Evolutionary conservation across 352 stramenopile species (phyloP).

Genomic region (Globisporangium alternatum): DNA sequence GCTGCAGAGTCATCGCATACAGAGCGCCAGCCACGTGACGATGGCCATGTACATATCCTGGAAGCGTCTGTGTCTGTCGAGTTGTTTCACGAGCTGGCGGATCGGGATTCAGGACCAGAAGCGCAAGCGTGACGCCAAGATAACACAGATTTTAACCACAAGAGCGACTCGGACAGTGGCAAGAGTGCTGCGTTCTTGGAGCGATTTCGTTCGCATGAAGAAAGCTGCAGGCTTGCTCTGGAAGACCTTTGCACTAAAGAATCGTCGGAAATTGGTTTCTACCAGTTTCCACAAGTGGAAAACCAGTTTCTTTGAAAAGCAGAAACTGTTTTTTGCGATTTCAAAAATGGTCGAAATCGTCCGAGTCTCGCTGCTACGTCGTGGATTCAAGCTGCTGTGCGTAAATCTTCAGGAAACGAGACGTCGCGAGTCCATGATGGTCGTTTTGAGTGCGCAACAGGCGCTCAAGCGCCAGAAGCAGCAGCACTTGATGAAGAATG

Average conservation of each 20-base stretch:
- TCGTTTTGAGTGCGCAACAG: slow-evolving; percentile 29
- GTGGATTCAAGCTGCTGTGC: slow-evolving; percentile 13
- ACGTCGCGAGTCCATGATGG: slow-evolving; percentile 36
- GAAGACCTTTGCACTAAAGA: neutral
- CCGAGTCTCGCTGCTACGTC: slow-evolving; percentile 16
- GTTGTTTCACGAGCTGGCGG: slow-evolving; percentile 28
- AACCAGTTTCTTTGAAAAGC: neutral
- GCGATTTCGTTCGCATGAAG: neutral
- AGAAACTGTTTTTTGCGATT: neutral
- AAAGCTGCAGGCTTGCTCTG: neutral
- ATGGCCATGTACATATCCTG: slow-evolving; percentile 24
- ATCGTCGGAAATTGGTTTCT: neutral
- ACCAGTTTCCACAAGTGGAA: slow-evolving; percentile 14
- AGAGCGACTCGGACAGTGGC: neutral
- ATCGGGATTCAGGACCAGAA: slow-evolving; percentile 1
- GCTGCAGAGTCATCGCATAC: slow-evolving; percentile 12
- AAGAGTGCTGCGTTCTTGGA: slow-evolving; percentile 2
- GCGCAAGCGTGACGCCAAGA: neutral
- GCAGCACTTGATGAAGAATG: slow-evolving; percentile 20
- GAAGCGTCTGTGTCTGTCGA: slow-evolving; percentile 26
- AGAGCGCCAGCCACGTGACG: slow-evolving; percentile 24
- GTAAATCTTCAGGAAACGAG: slow-evolving; percentile 18
- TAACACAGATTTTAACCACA: neutral
- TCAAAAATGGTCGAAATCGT: neutral
- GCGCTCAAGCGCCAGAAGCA: slow-evolving; percentile 32